Evolutionary conservation across 805 yeast genomes (phyloP).

Genomic region (Saccharomycopsis sp.): DNA sequence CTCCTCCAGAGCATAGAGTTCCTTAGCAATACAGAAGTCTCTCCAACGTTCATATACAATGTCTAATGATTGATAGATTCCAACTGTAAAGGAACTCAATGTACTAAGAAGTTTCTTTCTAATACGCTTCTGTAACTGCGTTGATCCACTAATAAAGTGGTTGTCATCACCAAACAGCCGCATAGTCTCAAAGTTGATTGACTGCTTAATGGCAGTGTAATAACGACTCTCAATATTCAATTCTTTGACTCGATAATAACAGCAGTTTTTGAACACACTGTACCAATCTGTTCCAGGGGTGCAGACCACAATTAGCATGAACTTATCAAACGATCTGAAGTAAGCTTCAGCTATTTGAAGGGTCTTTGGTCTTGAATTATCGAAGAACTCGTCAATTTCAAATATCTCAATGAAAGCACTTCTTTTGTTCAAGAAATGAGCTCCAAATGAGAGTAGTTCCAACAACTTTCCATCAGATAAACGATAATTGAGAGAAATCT

Average conservation of each 20-base stretch:
- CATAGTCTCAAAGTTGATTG: slow-evolving; percentile 32
- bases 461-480: slow-evolving; percentile 13
- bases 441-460: slow-evolving; percentile 12
- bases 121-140: slow-evolving; percentile 55
- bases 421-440: slow-evolving; percentile 15
- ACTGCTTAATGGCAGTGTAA: not conserved
- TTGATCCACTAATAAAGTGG: slow-evolving; percentile 58
- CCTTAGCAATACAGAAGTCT: slow-evolving; percentile 6
- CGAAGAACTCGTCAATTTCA: slow-evolving; percentile 15
- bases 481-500: slow-evolving; percentile 8
- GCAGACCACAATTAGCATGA: slow-evolving; percentile 8
- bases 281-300: slow-evolving; percentile 19
- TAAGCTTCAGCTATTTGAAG: slow-evolving; percentile 4
- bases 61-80: slow-evolving; percentile 30
- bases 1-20: not conserved
- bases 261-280: slow-evolving; percentile 5
- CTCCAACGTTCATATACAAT: slow-evolving; percentile 31
- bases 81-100: slow-evolving; percentile 24
- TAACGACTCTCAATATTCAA: not conserved
- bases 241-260: slow-evolving; percentile 6
- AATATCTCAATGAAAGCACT: slow-evolving; percentile 4
- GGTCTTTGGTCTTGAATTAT: slow-evolving; percentile 15
- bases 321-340: slow-evolving; percentile 12
- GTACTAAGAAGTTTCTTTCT: slow-evolving; percentile 33
- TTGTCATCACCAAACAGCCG: slow-evolving; percentile 45